These are phyloP conservation scores for Colletotrichum sansevieriae DNA, from an alignment of 2,329 filamentous ascomycete genomes.

Conservation along the genomic window DNA sequence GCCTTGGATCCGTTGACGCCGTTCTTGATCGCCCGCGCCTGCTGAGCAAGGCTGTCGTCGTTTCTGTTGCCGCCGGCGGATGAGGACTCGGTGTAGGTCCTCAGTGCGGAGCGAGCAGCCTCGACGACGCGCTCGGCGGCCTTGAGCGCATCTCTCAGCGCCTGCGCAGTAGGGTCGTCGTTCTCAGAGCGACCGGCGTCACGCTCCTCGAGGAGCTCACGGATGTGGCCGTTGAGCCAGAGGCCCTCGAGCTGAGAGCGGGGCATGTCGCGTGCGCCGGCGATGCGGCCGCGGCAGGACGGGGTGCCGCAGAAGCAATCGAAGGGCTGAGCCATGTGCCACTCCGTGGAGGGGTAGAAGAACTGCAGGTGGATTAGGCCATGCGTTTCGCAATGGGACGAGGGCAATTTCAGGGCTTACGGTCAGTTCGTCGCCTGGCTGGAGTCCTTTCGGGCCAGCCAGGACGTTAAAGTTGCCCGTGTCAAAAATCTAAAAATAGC, in stretches of 20 bases:
- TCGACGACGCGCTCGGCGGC: conserved; percentile 63
- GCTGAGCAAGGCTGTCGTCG: not conserved
- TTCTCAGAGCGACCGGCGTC: conserved; percentile 39
- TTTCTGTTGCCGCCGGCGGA: conserved; percentile 43
- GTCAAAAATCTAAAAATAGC: conserved; percentile 67
- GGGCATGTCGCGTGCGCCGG: conserved; percentile 73
- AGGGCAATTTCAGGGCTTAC: conserved; percentile 50
- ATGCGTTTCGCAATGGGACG: not conserved
- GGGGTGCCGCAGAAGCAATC: conserved; percentile 71
- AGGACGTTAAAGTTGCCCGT: conserved; percentile 68
- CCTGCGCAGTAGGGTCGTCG: conserved; percentile 56
- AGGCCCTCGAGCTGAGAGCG: conserved; percentile 65
- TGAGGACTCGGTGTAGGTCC: conserved; percentile 51
- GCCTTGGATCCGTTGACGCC: conserved; percentile 37
- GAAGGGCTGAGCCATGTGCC: conserved; percentile 80
- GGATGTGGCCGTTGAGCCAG: conserved; percentile 74
- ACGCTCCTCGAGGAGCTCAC: conserved; percentile 63
- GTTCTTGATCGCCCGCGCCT: conserved; percentile 22
- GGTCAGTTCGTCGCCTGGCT: conserved; percentile 69
- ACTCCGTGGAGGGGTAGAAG: conserved; percentile 83
- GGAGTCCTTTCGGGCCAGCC: conserved; percentile 68
- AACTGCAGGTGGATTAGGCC: conserved; percentile 57
- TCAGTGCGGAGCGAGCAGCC: conserved; percentile 58
- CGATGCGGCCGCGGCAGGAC: conserved; percentile 72
- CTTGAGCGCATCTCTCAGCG: conserved; percentile 57